These are phyloP conservation scores for Skeletonema tropicum DNA, from an alignment of 108 stramenopile genomes.

Conservation along the genomic window DNA sequence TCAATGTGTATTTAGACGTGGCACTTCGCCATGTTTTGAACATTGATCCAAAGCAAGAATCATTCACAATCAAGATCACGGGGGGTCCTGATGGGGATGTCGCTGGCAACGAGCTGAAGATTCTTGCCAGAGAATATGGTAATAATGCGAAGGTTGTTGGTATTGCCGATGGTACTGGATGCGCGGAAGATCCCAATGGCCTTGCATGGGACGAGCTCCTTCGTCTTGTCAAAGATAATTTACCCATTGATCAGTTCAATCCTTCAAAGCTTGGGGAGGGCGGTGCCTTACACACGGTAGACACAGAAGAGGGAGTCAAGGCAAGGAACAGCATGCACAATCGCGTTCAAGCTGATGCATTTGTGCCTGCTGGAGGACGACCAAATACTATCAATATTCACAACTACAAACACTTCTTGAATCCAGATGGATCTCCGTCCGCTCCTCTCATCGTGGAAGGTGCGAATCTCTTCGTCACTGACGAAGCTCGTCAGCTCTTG, in stretches of 20 bases:
- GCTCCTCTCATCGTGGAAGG: constrained; percentile 95
- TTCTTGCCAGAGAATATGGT: constrained; percentile 95
- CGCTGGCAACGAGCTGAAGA: constrained; percentile 97
- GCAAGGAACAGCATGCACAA: constrained; percentile 98
- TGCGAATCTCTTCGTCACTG: constrained; percentile 94
- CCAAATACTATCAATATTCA: constrained; percentile 93
- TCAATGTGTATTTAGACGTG: constrained; percentile 95
- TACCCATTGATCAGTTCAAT: constrained; percentile 85
- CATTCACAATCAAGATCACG: constrained; percentile 95
- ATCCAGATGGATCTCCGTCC: constrained; percentile 82
- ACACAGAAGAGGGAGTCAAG: constrained; percentile 89
- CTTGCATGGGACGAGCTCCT: constrained; percentile 89
- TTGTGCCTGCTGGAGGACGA: constrained; percentile 97
- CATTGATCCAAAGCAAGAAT: constrained; percentile 83
- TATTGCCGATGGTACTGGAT: constrained; percentile 94
- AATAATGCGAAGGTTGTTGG: constrained; percentile 94
- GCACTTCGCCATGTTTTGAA: constrained; percentile 82
- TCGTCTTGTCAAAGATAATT: constrained; percentile 78
- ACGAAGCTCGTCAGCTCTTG: constrained; percentile 90
- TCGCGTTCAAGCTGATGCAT: constrained; percentile 93
- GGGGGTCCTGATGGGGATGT: constrained; percentile 99
- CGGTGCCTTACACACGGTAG: constrained; percentile 73
- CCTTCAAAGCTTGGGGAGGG: constrained; percentile 70
- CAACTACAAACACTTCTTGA: constrained; percentile 89
- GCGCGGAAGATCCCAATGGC: constrained; percentile 96